Conservation (phyloP, 225 moss, liverwort and hornwort genomes). For the Physcomitrium patens region DNA sequence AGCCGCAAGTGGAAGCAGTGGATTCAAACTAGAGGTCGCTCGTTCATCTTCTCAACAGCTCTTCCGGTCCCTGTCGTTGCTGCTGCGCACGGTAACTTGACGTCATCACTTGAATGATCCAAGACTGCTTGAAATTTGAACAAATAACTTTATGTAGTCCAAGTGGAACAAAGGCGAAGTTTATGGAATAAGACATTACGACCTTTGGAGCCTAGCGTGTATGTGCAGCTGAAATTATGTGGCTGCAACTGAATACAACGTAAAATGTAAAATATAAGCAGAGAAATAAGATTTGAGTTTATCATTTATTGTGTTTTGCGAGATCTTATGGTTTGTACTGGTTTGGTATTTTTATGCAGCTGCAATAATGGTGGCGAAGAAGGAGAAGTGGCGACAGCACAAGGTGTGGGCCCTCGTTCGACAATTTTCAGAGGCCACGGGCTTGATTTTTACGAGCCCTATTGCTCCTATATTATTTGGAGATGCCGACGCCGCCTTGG, state of each 20-base stretch:
- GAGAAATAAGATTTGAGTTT: conserved; percentile 14
- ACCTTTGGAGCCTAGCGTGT: conserved; percentile 18
- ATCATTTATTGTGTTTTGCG: conserved; percentile 18
- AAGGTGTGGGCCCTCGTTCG: conserved; percentile 85
- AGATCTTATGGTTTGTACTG: conserved; percentile 22
- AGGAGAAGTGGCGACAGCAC: conserved; percentile 85
- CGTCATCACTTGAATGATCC: conserved; percentile 19
- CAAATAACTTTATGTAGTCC: background rate
- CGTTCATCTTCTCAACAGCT: conserved; percentile 95
- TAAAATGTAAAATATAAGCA: conserved; percentile 7
- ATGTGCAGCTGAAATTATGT: conserved; percentile 4
- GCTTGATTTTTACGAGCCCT: conserved; percentile 78
- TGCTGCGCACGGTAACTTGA: conserved; percentile 82
- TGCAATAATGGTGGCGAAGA: conserved; percentile 79
- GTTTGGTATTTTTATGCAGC: conserved; percentile 49
- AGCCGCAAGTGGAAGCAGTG: conserved; percentile 96
- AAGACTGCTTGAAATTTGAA: conserved; percentile 10
- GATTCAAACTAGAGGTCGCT: conserved; percentile 98
- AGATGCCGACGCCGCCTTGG: conserved; percentile 76
- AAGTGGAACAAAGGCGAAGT: background rate
- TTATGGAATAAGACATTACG: conserved; percentile 3
- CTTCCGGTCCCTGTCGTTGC: conserved; percentile 94
- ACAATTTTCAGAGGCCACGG: conserved; percentile 79
- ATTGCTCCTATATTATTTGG: conserved; percentile 91
- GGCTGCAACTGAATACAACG: background rate